Conservation (phyloP, 2,329 filamentous ascomycete genomes). For the Hymenoscyphus fraxineus region DNA sequence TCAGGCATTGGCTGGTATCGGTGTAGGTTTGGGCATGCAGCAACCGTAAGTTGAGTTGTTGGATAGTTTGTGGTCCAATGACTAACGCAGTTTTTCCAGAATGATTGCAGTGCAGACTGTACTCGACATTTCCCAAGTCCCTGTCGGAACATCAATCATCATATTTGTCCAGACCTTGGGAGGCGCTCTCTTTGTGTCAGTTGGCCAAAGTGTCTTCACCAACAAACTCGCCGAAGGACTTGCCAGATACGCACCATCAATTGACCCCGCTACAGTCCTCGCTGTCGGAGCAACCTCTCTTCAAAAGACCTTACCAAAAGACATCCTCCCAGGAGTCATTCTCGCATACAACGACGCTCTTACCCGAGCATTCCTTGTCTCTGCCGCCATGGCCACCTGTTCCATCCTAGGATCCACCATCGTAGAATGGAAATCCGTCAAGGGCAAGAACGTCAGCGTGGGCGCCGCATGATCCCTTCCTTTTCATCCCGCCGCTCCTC, state of each 20-base stretch:
- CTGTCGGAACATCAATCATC: conserved; percentile 26
- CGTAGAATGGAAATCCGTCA: conserved; percentile 53
- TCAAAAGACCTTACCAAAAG: conserved; percentile 45
- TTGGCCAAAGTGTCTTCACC: conserved; percentile 46
- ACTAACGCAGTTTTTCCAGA: no score
- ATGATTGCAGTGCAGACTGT: conserved; percentile 18
- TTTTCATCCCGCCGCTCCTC: not conserved
- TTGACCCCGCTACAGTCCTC: conserved; percentile 36
- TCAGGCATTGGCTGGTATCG: conserved; percentile 52
- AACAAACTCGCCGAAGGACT: conserved; percentile 24
- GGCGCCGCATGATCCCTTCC: conserved; percentile 22
- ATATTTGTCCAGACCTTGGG: conserved; percentile 53
- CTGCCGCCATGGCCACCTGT: conserved; percentile 43
- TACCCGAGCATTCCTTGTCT: conserved; percentile 52
- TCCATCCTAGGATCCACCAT: conserved; percentile 44
- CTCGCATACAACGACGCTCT: conserved; percentile 56
- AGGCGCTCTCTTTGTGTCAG: conserved; percentile 52
- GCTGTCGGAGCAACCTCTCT: conserved; percentile 46
- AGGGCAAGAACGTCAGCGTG: conserved; percentile 38
- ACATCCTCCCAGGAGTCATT: conserved; percentile 52
- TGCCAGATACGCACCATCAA: conserved; percentile 27
- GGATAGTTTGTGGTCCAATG: no score
- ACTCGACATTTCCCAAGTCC: conserved; percentile 16
- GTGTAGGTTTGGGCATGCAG: conserved; percentile 53
- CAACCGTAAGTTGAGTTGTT: conserved; percentile 2